Base-by-base conservation (phyloP, 495 filamentous ascomycete species). In the Aspergillus bertholletiae region DNA sequence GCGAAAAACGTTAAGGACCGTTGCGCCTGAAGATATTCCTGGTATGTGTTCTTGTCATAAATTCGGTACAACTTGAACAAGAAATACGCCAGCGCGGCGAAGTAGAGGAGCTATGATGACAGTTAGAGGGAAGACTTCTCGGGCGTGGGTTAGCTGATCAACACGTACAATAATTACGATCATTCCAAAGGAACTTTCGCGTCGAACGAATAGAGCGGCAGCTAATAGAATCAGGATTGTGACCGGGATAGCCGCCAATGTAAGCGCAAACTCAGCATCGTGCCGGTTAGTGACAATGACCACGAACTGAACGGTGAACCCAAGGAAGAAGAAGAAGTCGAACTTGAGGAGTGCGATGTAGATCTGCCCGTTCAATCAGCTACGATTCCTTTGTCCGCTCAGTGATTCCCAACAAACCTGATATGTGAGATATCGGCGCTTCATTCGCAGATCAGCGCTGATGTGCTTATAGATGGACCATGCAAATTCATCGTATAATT, bases 391-490 rank as follows among this genome's bases (percentile, higher is more conserved):
- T n/a, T n/a, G 5, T 37, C 34, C 2, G 34, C 34, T 5, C 15
- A 15, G 13, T 37, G 13, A 2, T 37, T 32, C 21, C 7, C 39
- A 4, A 43, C 39, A 43, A 76, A 96, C 93, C 86, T 98, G 94
- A 68, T 96, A 98, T 39, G 91, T 88, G 53, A 97, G 80, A 78
- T 96, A 97, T 57, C 94, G 82, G 70, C 93, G 86, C 81, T 96
- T 97, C 87, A 98, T 90, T 60, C 89, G 85, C 65, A 97, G 81
- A 77, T 98, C 94, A 30, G 94, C 94, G 66, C 90, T 95, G 73
- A 98, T 97, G 69, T 96, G 92, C 76, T 98, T 97, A 70, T 97
- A 92, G 65, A 98, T 97, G 45, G 92, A 95, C 94, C 94, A 98
- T 3, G 94, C 92, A 69, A 98, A 98, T 68, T 97, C 95, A 66